Conservation (phyloP, 805 yeast species). For the Saitoella complicata region DNA sequence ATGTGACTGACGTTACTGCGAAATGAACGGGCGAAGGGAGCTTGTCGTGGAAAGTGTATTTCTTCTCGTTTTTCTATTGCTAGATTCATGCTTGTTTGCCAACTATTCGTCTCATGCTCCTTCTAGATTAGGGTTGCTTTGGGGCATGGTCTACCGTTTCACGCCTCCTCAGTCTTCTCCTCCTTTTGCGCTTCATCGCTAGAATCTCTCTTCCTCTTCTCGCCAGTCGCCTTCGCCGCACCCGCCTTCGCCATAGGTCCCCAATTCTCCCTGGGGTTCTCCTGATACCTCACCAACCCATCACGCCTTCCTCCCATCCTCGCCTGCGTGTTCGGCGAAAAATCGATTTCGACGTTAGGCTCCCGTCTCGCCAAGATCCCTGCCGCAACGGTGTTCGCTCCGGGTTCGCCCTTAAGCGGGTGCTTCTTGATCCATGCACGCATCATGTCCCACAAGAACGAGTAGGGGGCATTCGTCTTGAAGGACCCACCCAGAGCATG, state of each 20-base stretch:
- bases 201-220: no score
- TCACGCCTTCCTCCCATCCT: constrained; percentile 48
- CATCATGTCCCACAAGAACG: constrained; percentile 54
- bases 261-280: constrained; percentile 89
- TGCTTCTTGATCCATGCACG: constrained; percentile 40
- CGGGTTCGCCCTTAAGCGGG: constrained; percentile 22
- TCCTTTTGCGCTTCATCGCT: no score
- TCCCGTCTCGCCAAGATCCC: constrained; percentile 14
- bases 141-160: no score
- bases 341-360: constrained; percentile 26
- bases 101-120: no score
- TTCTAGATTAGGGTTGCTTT: no score
- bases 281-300: constrained; percentile 76
- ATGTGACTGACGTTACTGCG: no score
- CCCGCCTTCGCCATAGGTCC: constrained; percentile 82
- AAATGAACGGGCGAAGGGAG: no score
- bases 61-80: no score
- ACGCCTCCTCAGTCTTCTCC: no score
- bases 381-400: constrained; percentile 22
- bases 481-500: constrained; percentile 77
- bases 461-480: constrained; percentile 85
- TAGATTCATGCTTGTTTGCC: no score
- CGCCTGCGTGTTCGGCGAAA: constrained; percentile 43
- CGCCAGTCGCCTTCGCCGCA: no score
- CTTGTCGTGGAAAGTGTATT: no score